Base-by-base conservation (phyloP, 83 land plant species). In the Picea engelmannii region DNA sequence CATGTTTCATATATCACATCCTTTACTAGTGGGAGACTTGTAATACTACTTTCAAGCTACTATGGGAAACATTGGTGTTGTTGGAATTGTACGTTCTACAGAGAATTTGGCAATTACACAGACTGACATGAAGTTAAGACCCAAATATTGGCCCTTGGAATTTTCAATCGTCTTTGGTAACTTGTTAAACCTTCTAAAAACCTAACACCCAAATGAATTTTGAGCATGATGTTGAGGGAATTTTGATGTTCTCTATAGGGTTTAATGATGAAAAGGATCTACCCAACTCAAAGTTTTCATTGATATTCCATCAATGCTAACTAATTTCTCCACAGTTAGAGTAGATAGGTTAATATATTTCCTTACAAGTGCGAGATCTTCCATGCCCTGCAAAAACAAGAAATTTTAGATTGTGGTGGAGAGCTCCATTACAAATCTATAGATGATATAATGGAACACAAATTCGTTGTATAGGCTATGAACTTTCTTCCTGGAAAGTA, bases 371-470 rank as follows among this genome's bases (percentile, higher is more conserved):
- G 21, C 58, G 4, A 74, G 60, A 63, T 88, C 82, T n/a, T 87
- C 89, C 89, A 87, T 79, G 47, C 82, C 86, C 89, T 84, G 84
- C 4, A 62, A 11, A 31, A 73, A 70, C 27, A 38, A 42, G 75
- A 40, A 70, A 70, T 70, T 12, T 9, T 38, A 70, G 75, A 40
- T 40, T 40, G 44, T 40, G 44, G 44, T 40, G 6, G 44, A 40
- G 44, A 40, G 44, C 44, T 40, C 6, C 44, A 40, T 40, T 40
- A 40, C 44, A 40, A 1, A 40, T 40, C 4, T 40, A 40, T 40
- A 5, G 44, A 40, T 4, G 31, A 27, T 27, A 27, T 27, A 27
- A 27, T 27, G 31, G 31, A 27, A 27, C 31, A 27, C 31, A 27
- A 27, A 27, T 27, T 27, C 31, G 1, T 27, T 27, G 31, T 27